Conservation (phyloP, 2,329 filamentous ascomycete species). For the Exophiala alcalophila region DNA sequence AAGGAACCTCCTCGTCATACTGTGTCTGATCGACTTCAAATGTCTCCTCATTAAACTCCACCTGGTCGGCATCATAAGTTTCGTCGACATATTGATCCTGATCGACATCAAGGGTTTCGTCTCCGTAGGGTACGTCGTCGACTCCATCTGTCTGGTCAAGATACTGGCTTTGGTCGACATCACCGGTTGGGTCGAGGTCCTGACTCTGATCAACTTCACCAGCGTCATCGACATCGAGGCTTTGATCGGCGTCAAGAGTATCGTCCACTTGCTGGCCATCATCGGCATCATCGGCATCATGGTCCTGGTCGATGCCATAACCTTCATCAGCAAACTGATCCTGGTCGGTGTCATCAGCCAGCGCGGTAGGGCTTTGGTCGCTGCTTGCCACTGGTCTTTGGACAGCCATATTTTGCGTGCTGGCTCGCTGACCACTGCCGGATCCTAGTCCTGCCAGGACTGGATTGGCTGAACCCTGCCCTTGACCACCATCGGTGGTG, state of each 20-base stretch:
- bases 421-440: neutral
- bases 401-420: neutral
- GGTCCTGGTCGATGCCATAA: neutral
- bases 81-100: neutral
- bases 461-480: neutral
- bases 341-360: too few species aligned
- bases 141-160: too few species aligned
- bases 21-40: too few species aligned
- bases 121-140: too few species aligned
- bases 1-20: too few species aligned
- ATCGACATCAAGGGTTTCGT: neutral
- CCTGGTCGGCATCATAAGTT: too few species aligned
- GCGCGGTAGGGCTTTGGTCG: constrained; percentile 1
- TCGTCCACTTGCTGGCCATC: neutral
- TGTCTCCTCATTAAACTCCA: too few species aligned
- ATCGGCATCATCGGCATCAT: neutral
- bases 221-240: neutral
- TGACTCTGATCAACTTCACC: too few species aligned
- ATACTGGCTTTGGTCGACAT: constrained; percentile 6
- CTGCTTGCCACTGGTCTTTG: constrained; percentile 1
- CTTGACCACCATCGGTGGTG: neutral
- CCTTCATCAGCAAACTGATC: neutral
- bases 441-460: constrained; percentile 1
- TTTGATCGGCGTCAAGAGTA: too few species aligned
- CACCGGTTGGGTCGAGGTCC: neutral